Evolutionary conservation across 192 early-diverging fungal genomes (phyloP), one percentile per base, ranked within the genome.

Genomic region (Coemansia sp.): DNA sequence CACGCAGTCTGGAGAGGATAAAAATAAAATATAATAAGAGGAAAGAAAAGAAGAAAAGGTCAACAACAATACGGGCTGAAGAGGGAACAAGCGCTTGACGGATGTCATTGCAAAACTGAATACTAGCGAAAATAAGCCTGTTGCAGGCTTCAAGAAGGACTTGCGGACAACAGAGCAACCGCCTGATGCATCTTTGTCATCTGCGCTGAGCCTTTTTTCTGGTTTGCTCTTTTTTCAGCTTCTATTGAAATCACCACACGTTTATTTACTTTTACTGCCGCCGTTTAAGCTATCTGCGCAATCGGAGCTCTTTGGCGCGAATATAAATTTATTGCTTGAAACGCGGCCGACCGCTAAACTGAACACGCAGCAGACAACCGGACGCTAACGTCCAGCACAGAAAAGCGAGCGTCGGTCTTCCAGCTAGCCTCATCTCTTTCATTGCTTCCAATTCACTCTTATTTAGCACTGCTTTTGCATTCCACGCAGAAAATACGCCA

Each of bases 161-260:
- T 45, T 45, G 8, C 22, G 15, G 51, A 26, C 8, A 26, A 11
- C 22, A 54, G 15, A 22, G 51, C 8, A 15, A 9, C 51, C 51
- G 51, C 51, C 51, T 54, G 51, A 54, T 15, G 19, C 51, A 18
- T 12, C 51, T 54, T 54, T 54, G 51, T 54, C 51, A 54, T 26
- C 51, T 22, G 51, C 15, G 51, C 22, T 7, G 13, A 54, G 15
- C 51, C 7, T 22, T 22, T 22, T 52, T 52, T 52, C 49, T 54
- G 19, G 21, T 32, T 54, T 45, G 1, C 1, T 5, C 5, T 5
- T 54, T 54, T 54, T 54, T 54, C 12, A 22, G 21, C 43, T 45
- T 54, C 9, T 32, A 32, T 54, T 54, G 51, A 11, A 54, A 54
- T 54, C 51, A 22, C 8, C 19, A 49, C 48, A 15, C 8, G 16